Conservation (phyloP, 2,329 filamentous ascomycete genomes). For the Talaromyces sp. region DNA sequence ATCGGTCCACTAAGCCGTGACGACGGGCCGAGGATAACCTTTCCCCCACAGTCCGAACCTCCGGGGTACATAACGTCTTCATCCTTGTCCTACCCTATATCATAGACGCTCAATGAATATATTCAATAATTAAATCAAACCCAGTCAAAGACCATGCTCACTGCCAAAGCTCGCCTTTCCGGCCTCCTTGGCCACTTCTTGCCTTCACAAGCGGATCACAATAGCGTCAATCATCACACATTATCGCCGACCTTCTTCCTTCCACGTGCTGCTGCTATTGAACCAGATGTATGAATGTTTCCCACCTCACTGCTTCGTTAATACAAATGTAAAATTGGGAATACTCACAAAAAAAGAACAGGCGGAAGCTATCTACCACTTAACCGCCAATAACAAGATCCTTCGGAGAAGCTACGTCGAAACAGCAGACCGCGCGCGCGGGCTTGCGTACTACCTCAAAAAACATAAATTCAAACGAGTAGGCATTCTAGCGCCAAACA, state of each 20-base stretch:
- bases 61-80: neutral
- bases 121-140: neutral
- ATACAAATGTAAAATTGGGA: neutral
- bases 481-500: slow-evolving; percentile 85
- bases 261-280: slow-evolving; percentile 77
- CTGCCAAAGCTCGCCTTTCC: slow-evolving; percentile 21
- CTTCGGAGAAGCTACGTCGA: slow-evolving; percentile 73
- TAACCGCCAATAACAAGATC: slow-evolving; percentile 68
- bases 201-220: slow-evolving; percentile 2
- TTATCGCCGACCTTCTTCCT: slow-evolving; percentile 85
- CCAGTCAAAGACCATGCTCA: slow-evolving; percentile 17
- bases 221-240: slow-evolving; percentile 42
- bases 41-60: neutral
- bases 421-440: slow-evolving; percentile 77
- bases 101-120: neutral
- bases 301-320: neutral
- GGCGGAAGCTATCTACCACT: slow-evolving; percentile 78
- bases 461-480: slow-evolving; percentile 69
- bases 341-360: slow-evolving; percentile 17
- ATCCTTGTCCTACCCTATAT: neutral
- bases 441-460: slow-evolving; percentile 79
- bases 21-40: neutral
- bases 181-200: slow-evolving; percentile 25
- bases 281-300: slow-evolving; percentile 57
- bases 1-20: neutral